Conservation (phyloP, 1,284 basidiomycete genomes). For the Calocybe gambosa region DNA sequence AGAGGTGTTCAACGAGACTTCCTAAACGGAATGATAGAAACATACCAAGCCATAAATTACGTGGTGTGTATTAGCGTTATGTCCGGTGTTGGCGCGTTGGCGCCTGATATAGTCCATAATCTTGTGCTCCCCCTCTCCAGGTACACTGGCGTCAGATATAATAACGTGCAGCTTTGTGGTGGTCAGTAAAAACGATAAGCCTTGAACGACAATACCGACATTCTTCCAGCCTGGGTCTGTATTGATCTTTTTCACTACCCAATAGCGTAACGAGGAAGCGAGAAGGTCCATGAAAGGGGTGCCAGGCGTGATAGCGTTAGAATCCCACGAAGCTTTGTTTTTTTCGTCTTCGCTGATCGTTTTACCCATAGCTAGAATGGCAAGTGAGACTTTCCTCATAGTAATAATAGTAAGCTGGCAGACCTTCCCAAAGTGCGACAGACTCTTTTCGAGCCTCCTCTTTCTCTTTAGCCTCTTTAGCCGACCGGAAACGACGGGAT, state of each 20-base stretch:
- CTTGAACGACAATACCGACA: slow-evolving; percentile 36
- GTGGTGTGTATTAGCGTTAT: slow-evolving; percentile 94
- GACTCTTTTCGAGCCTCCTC: slow-evolving; percentile 81
- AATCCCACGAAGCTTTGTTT: slow-evolving; percentile 90
- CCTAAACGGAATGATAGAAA: slow-evolving; percentile 8
- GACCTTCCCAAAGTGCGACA: slow-evolving; percentile 81
- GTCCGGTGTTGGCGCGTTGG: slow-evolving; percentile 79
- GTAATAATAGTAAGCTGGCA: slow-evolving; percentile 16
- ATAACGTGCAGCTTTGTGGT: slow-evolving; percentile 78
- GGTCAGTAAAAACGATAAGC: neutral
- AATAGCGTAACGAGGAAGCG: slow-evolving; percentile 86
- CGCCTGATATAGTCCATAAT: slow-evolving; percentile 98
- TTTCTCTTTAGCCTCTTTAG: slow-evolving; percentile 94
- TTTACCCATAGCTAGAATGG: slow-evolving; percentile 74
- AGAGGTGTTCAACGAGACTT: slow-evolving; percentile 10
- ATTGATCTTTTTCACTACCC: slow-evolving; percentile 95
- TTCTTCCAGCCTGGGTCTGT: slow-evolving; percentile 94
- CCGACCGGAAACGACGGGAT: slow-evolving; percentile 89
- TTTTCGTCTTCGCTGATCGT: slow-evolving; percentile 79
- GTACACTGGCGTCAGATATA: slow-evolving; percentile 95
- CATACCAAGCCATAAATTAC: slow-evolving; percentile 95
- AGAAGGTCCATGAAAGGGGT: slow-evolving; percentile 98
- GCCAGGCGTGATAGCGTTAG: slow-evolving; percentile 97
- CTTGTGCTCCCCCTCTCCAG: slow-evolving; percentile 99
- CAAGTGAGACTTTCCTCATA: slow-evolving; percentile 21